Base-by-base conservation (phyloP, 345 rosid species). In the Brassica juncea region DNA sequence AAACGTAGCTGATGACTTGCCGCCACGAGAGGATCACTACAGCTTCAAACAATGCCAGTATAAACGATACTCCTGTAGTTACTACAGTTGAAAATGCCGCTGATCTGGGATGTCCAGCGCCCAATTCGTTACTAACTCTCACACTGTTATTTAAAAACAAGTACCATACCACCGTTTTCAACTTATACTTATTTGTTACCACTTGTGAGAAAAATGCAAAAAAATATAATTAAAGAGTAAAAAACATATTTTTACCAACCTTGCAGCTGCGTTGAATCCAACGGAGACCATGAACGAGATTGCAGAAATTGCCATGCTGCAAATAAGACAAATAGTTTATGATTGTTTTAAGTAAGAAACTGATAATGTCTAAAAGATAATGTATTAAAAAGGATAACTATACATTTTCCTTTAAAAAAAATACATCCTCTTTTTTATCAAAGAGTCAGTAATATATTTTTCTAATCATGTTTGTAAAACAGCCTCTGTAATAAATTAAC, bases 201-300 rank as follows among this genome's bases (percentile, higher is more conserved):
- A 37, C 44, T 34, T 34, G 37, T 34, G 37, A 2, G 37, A 34
- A 28, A 34, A 34, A 34, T 1, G 37, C 37, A 39, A 39, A 37
- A 39, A 19, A 19, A 19, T 19, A 1, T 65, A 64, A 5, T 8
- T 76, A 19, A 62, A 62, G 27, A 62, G 37, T 32, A 3, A 8
- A 25, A 39, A 39, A 28, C 2, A 23, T 0, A 4, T 16, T 4
- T 67, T 32, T 2, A 72, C 68, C 35, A 59, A 91, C 96, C 96
- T 91, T 44, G 89, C 92, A 34, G 93, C 96, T 9, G 93, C 96
- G 70, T 89, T 91, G 80, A 91, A 88, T 32, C 93, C 96, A 74
- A 89, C 82, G 0, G 95, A 66, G 30, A 90, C 84, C 95, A 90
- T 89, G 68, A 54, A 86, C 10, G 86, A 84, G 86, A 90, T 80